Base-by-base conservation (phyloP, 257 asterid genomes). In the Haberlea rhodopensis region DNA sequence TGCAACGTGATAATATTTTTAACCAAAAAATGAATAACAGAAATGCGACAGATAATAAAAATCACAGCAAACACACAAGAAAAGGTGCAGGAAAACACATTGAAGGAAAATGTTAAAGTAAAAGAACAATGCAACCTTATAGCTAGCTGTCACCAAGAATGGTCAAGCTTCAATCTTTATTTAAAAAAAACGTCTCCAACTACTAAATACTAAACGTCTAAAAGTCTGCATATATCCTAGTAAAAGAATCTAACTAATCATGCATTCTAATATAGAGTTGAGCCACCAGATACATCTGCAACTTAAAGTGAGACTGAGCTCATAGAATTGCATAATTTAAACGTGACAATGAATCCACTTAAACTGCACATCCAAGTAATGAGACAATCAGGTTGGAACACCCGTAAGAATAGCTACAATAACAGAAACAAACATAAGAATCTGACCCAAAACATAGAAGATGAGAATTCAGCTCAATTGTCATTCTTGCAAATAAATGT, bases 1-100 rank as follows among this genome's bases (percentile, higher is more conserved):
- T 88, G 91, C 20, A 60, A 59, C 54, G 23, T 43, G n/a, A 28
- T 56, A 68, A 67, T 16, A 40, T 13, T 13, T 8, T 16, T 64
- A 18, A 62, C 37, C 29, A 51, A 37, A n/a, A 54, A 31, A 59
- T 62, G n/a, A n/a, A n/a, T 25, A 21, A 29, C 1, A 23, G 29
- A 18, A n/a, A 43, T 26, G 66, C 7, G 11, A 57, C 31, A 21
- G 61, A 16, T 6, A 5, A 22, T 11, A 58, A 18, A 48, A 49
- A 22, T 18, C 4, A 40, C 48, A 40, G 8, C n/a, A n/a, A 40
- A 63, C 13, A 24, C 25, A 53, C 4, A 22, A 20, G 16, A 18
- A 29, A 8, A 62, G n/a, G 16, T 18, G 43, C 23, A 51, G n/a
- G 10, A 21, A 4, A 43, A 63, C 27, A 34, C 15, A 48, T 53